Evolutionary conservation across 169 alveolate species (phyloP), one percentile per base, ranked within the genome.

Genomic region (Eimeria tenella): DNA sequence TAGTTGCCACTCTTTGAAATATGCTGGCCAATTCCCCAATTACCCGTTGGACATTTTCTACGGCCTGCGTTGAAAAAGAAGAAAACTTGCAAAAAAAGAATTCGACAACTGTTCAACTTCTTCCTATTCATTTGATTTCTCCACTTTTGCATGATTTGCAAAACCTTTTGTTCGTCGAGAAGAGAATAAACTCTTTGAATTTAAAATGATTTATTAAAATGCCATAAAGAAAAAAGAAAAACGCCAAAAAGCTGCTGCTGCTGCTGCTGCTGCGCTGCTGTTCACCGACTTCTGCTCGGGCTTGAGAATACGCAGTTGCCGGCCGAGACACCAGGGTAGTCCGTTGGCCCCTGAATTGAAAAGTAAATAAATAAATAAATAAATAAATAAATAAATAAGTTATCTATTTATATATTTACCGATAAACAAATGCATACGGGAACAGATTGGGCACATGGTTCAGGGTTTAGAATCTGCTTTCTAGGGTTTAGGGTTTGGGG

Each of bases 1-100:
- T 93, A 62, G 95, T 88, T 10, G 97, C 97, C 60, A 95, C 97
- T 65, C 95, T 82, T 31, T 95, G 97, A 73, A 95, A 95, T 3
- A 95, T 94, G 60, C 88, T 95, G 65, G 96, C 97, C 49, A 91
- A 73, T 84, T 95, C 97, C 9, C 95, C 96, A 56, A 95, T 95
- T 68, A 94, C 94, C 53, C 96, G 73, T 90, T 95, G 97, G 21
- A 95, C 96, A 62, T 95, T 95, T 25, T 95, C 97, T 9, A 95
- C 95, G n/a, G 97, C 97, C 95, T 95, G 89, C 65, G 5, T 0
- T 6, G 49, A 86, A n/a, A 62, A 65, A 7, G 74, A 13, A n/a
- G n/a, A 5, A 68, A 7, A 82, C 23, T 6, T 7, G 9, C 75
- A 82, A 82, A 82, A 19, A 77, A 49, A 49, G 11, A 73, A 56